These are phyloP conservation scores for Phoma sp. DNA, from an alignment of 2,329 filamentous ascomycete species.

Conservation along the genomic window DNA sequence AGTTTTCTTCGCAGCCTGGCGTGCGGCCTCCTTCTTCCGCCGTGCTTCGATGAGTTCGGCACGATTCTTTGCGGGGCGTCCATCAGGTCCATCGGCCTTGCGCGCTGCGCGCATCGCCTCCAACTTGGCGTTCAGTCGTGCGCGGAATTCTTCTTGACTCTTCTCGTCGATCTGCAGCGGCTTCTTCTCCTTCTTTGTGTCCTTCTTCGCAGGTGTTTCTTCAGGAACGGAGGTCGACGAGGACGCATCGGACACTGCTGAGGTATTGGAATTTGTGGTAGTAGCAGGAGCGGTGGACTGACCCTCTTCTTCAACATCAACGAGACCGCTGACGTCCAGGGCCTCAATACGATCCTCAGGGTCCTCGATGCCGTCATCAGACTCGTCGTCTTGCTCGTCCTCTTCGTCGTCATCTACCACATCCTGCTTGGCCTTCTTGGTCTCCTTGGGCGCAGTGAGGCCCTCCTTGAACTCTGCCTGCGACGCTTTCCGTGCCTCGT, in stretches of 20 bases:
- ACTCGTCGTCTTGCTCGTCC: constrained; percentile 26
- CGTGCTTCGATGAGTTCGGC: constrained; percentile 92
- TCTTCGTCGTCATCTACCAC: constrained; percentile 34
- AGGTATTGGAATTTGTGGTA: constrained; percentile 44
- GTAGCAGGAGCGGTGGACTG: constrained; percentile 43
- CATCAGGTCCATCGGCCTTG: constrained; percentile 84
- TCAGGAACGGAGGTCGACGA: constrained; percentile 55
- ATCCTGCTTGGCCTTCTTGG: constrained; percentile 32
- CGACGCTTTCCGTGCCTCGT: constrained; percentile 35
- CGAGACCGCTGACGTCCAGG: constrained; percentile 45
- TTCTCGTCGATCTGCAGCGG: constrained; percentile 43
- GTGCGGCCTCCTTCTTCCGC: constrained; percentile 83
- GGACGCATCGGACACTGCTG: constrained; percentile 51
- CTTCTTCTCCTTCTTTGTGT: constrained; percentile 41
- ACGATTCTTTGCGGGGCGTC: constrained; percentile 80
- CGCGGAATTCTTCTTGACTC: constrained; percentile 75
- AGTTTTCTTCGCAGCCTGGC: constrained; percentile 89
- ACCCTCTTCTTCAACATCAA: constrained; percentile 38
- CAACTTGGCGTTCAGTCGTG: constrained; percentile 81
- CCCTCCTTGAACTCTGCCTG: constrained; percentile 38
- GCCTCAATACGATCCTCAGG: constrained; percentile 42
- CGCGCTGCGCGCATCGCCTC: constrained; percentile 82
- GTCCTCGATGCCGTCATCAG: constrained; percentile 31
- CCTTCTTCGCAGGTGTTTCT: constrained; percentile 29
- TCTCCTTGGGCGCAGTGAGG: constrained; percentile 28